These are phyloP conservation scores for Rutstroemia sp. DNA, from an alignment of 2,329 filamentous ascomycete genomes.

Conservation along the genomic window DNA sequence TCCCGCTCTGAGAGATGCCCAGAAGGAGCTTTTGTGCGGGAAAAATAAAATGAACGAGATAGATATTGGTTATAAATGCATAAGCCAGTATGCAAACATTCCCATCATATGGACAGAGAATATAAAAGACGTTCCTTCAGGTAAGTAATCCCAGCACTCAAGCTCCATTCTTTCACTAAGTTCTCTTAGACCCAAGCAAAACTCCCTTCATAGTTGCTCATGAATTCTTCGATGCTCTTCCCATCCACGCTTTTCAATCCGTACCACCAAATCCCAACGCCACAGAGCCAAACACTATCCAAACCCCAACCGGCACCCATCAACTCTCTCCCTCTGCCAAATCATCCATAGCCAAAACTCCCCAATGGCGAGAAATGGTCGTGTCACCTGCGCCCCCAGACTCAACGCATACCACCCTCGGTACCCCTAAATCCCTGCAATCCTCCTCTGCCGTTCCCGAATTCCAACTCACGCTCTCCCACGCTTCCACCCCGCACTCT, in stretches of 20 bases:
- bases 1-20: slow-evolving; percentile 63
- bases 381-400: slow-evolving; percentile 59
- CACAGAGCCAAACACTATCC: slow-evolving; percentile 28
- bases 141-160: slow-evolving; percentile 7
- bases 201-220: slow-evolving; percentile 93
- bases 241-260: slow-evolving; percentile 90
- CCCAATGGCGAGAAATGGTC: slow-evolving; percentile 78
- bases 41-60: slow-evolving; percentile 61
- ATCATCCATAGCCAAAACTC: slow-evolving; percentile 29
- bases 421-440: slow-evolving; percentile 44
- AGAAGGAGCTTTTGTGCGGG: slow-evolving; percentile 77
- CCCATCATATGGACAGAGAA: slow-evolving; percentile 86
- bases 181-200: slow-evolving; percentile 49
- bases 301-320: slow-evolving; percentile 36
- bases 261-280: slow-evolving; percentile 43
- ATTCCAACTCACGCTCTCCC: slow-evolving; percentile 78
- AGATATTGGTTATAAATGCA: slow-evolving; percentile 65
- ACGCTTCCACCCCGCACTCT: slow-evolving; percentile 70
- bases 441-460: slow-evolving; percentile 54
- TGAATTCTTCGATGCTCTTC: slow-evolving; percentile 97
- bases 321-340: slow-evolving; percentile 28
- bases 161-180: not conserved
- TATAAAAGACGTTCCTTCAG: slow-evolving; percentile 23
- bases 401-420: slow-evolving; percentile 45
- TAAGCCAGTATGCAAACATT: slow-evolving; percentile 64